Base-by-base conservation (phyloP, 2,329 filamentous ascomycete species). In the Cordyceps pruinosa region DNA sequence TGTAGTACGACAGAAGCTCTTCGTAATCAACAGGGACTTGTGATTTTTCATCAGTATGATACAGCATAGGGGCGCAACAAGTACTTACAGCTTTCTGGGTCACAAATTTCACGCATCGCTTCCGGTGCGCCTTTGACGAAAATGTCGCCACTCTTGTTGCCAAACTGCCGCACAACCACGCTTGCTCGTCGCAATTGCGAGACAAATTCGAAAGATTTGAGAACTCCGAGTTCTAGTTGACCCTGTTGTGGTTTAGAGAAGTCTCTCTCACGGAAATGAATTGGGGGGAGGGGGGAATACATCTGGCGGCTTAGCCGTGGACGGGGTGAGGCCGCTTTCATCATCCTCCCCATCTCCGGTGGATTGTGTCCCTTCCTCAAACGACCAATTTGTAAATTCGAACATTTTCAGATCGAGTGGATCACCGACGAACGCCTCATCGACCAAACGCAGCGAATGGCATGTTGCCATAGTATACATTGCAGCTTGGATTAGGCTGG, bases 381-480 rank as follows among this genome's bases (percentile, higher is more conserved):
- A 99, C 4, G 84, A 82, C 94, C 94, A 99, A 6, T 83, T 82
- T 0, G 94, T 97, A 64, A 96, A 99, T 62, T 96, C 87, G 68
- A 99, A 99, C 94, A 99, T 99, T 69, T 97, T 97, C 58, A 97
- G 79, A 69, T 99, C 94, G 2, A 99, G 77, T 5, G 95, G 94
- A 66, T 99, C 94, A 1, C 94, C 94, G 34, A 99, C 81, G 41
- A 97, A 81, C 68, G 97, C 91, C 48, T 84, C 87, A 60, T 97
- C 92, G 17, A 99, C 87, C 12, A 87, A 83, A 47, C 92, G 84
- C 9, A 99, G 78, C 0, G 93, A 96, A 70, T 99, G 94, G 58
- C 94, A 99, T 1, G 94, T 99, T 9, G 94, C 91, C 94, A 99
- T 99, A 0, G 91, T 92, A 68, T 94, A 92, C 3, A 97, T 76